Conservation (phyloP, 2,329 filamentous ascomycete genomes). For the Ceratocystis smalleyi region DNA sequence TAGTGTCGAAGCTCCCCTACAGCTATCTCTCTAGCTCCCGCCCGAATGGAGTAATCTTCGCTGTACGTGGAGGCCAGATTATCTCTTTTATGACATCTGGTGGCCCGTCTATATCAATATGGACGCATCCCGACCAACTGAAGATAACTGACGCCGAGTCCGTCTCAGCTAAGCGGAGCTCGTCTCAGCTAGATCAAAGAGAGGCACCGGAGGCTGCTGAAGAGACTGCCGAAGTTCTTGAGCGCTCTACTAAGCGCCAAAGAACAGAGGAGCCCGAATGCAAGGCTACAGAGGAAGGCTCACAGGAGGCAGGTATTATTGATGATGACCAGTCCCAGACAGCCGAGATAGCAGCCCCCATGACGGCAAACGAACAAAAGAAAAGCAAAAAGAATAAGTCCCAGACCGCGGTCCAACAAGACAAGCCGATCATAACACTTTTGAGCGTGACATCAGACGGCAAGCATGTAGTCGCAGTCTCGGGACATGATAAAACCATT, state of each 20-base stretch:
- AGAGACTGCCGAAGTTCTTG: constrained; percentile 3
- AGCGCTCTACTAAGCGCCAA: constrained; percentile 13
- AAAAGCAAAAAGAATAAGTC: constrained; percentile 23
- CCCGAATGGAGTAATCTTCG: constrained; percentile 46
- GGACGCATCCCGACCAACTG: constrained; percentile 37
- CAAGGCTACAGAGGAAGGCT: constrained; percentile 3
- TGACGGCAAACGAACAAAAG: constrained; percentile 15
- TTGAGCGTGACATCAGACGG: constrained; percentile 49
- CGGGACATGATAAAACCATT: constrained; percentile 80
- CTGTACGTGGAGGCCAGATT: constrained; percentile 57
- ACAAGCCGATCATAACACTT: constrained; percentile 51
- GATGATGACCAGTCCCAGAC: constrained; percentile 22
- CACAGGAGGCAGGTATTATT: constrained; percentile 27
- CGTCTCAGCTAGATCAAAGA: constrained; percentile 21
- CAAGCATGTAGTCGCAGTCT: constrained; percentile 58
- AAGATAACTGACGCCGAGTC: constrained; percentile 20
- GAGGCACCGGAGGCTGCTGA: constrained; percentile 18
- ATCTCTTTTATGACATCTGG: constrained; percentile 48
- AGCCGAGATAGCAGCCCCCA: constrained; percentile 13
- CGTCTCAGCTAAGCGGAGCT: constrained; percentile 17
- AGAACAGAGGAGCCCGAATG: constrained; percentile 17
- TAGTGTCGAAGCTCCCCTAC: constrained; percentile 42
- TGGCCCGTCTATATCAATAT: constrained; percentile 44
- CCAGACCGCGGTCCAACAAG: constrained; percentile 26
- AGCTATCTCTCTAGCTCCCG: constrained; percentile 41